Percentiles rank a stretch among this genome's conserved stretches.
phyloP scores from a whole-genome alignment of 129 eudicot genomes.

The Flaveria trinervia region DNA sequence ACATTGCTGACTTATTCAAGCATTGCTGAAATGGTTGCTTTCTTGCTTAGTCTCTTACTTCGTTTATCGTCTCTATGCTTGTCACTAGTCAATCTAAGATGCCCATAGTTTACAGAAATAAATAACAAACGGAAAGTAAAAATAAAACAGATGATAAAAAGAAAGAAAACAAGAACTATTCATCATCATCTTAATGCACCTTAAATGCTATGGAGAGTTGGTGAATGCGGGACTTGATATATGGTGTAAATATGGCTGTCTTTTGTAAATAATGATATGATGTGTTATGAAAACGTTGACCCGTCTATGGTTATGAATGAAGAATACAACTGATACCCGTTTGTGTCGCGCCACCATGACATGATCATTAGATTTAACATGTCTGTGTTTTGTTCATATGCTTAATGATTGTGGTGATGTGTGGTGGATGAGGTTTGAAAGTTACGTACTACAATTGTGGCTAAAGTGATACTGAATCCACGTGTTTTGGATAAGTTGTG shows the following conservation, averaged over 20 bases:
- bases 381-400: slow-evolving; percentile 14
- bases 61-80: slow-evolving; percentile 7
- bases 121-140: slow-evolving; percentile 6
- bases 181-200: slow-evolving; percentile 12
- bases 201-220: not conserved
- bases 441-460: too few relatives aligned
- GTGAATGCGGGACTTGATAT: not conserved
- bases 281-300: slow-evolving; percentile 10
- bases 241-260: slow-evolving; percentile 28
- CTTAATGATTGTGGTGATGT: slow-evolving; percentile 1
- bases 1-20: not conserved
- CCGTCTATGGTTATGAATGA: not conserved
- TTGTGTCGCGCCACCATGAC: not conserved
- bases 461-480: too few relatives aligned
- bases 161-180: slow-evolving; percentile 5
- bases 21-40: slow-evolving; percentile 20
- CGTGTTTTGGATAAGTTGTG: too few relatives aligned
- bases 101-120: not conserved
- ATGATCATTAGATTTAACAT: slow-evolving; percentile 8
- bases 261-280: slow-evolving; percentile 18
- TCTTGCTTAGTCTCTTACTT: slow-evolving; percentile 10
- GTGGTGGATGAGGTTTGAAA: too few relatives aligned
- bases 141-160: too few relatives aligned
- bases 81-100: slow-evolving; percentile 15
- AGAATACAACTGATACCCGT: not conserved